Percentiles rank a stretch among this genome's conserved stretches.
These are phyloP conservation scores for Diaporthe vaccinii DNA, from an alignment of 2,329 filamentous ascomycete genomes.

Conservation along the genomic window DNA sequence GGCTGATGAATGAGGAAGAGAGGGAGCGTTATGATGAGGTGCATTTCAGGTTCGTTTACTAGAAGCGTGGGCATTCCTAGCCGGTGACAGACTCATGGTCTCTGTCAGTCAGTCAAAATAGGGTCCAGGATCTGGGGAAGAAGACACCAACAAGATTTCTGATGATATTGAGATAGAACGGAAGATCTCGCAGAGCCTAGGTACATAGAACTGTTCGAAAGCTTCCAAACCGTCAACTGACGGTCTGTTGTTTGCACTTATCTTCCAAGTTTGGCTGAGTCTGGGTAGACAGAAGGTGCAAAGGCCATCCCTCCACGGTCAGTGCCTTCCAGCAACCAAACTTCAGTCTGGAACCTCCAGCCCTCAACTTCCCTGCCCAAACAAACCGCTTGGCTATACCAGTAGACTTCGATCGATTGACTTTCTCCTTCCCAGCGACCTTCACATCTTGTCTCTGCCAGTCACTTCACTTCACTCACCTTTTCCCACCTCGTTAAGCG, in stretches of 20 bases:
- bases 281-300: no score
- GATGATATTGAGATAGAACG: background rate
- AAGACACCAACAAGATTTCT: background rate
- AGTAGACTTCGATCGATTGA: no score
- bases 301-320: background rate
- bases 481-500: background rate
- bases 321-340: background rate
- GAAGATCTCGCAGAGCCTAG: no score
- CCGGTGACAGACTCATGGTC: no score
- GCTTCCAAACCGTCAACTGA: background rate
- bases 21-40: conserved; percentile 19
- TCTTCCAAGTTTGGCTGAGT: no score
- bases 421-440: background rate
- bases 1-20: conserved; percentile 26
- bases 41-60: conserved; percentile 26
- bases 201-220: background rate
- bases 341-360: background rate
- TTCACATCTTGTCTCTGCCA: background rate
- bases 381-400: background rate
- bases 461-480: background rate
- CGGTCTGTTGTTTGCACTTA: background rate
- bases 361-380: background rate
- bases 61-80: background rate
- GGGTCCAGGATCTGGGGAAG: background rate
- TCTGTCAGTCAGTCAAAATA: background rate